phyloP scores from a whole-genome alignment of 1,284 basidiomycete species.

The Boletus semigastroideus region DNA sequence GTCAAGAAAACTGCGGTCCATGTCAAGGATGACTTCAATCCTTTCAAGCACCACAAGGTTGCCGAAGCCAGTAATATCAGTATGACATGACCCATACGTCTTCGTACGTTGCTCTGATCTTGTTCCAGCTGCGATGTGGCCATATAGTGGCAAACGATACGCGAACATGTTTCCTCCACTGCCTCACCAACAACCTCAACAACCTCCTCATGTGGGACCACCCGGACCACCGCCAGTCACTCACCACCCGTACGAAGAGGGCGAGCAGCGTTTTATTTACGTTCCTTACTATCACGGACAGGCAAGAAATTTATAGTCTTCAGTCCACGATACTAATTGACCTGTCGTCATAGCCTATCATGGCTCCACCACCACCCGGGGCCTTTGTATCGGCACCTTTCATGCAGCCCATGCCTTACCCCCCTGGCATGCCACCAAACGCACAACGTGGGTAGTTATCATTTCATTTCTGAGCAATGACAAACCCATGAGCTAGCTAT shows the following conservation, averaged over 20 bases:
- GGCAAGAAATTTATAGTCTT: conserved; percentile 39
- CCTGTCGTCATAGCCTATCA: conserved; percentile 55
- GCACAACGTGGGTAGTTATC: conserved; percentile 43
- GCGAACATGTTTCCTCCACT: conserved; percentile 70
- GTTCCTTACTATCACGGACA: conserved; percentile 73
- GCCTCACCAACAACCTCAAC: conserved; percentile 56
- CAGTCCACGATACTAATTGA: not conserved
- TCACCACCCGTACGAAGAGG: conserved; percentile 73
- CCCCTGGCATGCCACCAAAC: conserved; percentile 72
- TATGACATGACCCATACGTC: conserved; percentile 41
- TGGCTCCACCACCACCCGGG: conserved; percentile 74
- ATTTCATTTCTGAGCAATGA: not conserved
- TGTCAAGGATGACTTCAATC: conserved; percentile 93
- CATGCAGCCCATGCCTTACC: conserved; percentile 82
- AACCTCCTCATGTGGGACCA: conserved; percentile 64
- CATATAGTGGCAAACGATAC: conserved; percentile 86
- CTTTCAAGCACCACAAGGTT: conserved; percentile 86
- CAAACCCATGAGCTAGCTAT: conserved; percentile 50
- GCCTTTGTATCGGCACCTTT: conserved; percentile 73
- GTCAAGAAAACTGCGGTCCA: conserved; percentile 78
- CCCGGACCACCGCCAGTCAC: conserved; percentile 66
- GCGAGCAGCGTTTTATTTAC: conserved; percentile 65
- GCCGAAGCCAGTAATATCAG: conserved; percentile 70
- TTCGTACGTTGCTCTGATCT: conserved; percentile 2
- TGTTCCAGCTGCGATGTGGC: conserved; percentile 72